Evolutionary conservation across 2,329 filamentous ascomycete genomes (phyloP).

Genomic region (Trichoderma oligosporum): DNA sequence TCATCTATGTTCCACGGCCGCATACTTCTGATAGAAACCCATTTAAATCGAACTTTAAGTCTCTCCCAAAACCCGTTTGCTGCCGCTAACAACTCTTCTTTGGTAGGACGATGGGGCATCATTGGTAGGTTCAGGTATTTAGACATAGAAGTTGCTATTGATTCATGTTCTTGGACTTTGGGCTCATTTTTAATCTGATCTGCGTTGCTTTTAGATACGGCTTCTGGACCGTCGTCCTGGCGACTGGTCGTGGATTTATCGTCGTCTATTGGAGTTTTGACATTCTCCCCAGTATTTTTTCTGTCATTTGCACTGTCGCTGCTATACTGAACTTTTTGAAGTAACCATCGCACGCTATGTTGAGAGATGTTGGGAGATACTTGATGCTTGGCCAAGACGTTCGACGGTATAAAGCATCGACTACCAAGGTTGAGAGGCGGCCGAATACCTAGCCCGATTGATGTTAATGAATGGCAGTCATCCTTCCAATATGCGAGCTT

Average conservation of each 20-base stretch:
- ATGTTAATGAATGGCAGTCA: neutral
- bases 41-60: constrained; percentile 89
- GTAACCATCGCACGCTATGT: neutral
- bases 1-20: constrained; percentile 95
- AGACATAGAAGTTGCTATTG: constrained; percentile 50
- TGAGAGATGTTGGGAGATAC: neutral
- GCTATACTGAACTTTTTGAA: constrained; percentile 10
- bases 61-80: constrained; percentile 92
- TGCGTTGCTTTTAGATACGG: neutral
- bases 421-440: neutral
- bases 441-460: neutral
- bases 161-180: constrained; percentile 30
- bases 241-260: neutral
- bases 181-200: neutral
- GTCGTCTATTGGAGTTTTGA: neutral
- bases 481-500: neutral
- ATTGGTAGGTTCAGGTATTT: constrained; percentile 61
- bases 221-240: neutral
- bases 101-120: constrained; percentile 82
- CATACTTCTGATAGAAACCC: constrained; percentile 91
- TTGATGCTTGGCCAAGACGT: neutral
- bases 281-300: neutral
- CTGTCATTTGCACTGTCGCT: neutral
- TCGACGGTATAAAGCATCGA: neutral
- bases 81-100: constrained; percentile 87